Evolutionary conservation across 2,329 filamentous ascomycete genomes (phyloP), one percentile per base, ranked within the genome.

Genomic region (Ophiostoma fasciatum): DNA sequence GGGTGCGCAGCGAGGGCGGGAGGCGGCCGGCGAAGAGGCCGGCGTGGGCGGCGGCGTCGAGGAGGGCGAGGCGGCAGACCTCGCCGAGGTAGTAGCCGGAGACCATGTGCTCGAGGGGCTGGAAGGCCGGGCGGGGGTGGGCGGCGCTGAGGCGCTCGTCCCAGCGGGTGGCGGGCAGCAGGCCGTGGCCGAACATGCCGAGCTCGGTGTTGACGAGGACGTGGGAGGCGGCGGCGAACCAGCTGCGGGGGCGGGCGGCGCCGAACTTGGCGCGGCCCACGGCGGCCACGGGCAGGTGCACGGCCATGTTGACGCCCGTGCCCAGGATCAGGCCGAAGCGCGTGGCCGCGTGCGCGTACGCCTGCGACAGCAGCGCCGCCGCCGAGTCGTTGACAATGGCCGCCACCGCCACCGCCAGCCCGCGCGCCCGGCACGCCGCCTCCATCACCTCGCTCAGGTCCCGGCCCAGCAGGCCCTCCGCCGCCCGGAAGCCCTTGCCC

Each of bases 121-220:
- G 73, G 42, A 76, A 76, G 18, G 69, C 63, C 0, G 73, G 73
- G 35, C 60, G 57, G 11, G 66, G 59, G 42, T 75, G 74, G 0
- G 52, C 58, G 3, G 58, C 58, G 31, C 66, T 66, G 12, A 80
- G 55, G 5, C 56, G 49, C 14, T 54, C 50, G 43, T 80, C 75
- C 74, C 74, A 80, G 44, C 62, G 63, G 4, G 74, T 78, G 37
- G 69, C 46, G 7, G 74, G 72, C 19, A 78, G 54, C 33, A 75
- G 62, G 38, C 58, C 65, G 34, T 62, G 57, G 12, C 74, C 74
- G 48, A 77, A 78, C 73, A 79, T 78, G 45, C 73, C 68, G 23
- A 78, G 53, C 51, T 79, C 74, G 1, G 73, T 78, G 51, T 79
- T 79, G 45, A 79, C 65, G 41, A 79, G 69, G 38, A 78, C 71